These are phyloP conservation scores for Suillus luteus DNA, from an alignment of 768 basidiomycete species.

Conservation along the genomic window DNA sequence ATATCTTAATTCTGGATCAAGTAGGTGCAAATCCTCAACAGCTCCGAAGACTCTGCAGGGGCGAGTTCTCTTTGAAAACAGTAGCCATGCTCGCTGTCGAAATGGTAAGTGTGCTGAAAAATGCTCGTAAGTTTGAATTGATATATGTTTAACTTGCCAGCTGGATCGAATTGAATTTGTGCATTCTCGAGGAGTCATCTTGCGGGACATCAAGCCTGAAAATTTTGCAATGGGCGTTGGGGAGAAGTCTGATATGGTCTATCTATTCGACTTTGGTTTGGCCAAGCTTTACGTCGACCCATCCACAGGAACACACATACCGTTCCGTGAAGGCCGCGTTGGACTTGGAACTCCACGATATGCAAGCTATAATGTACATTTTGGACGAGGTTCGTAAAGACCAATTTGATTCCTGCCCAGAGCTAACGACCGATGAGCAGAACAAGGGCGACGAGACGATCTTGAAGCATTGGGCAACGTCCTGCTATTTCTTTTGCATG, in stretches of 20 bases:
- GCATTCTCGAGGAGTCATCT: conserved; percentile 22
- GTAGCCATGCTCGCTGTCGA: conserved; percentile 26
- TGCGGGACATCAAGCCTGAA: conserved; percentile 28
- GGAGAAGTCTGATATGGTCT: conserved; percentile 7
- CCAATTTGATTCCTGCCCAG: background rate
- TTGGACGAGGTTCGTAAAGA: conserved; percentile 15
- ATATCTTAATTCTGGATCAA: conserved; percentile 24
- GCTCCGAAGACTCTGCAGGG: conserved; percentile 20
- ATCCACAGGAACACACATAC: conserved; percentile 20
- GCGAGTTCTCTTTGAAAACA: conserved; percentile 23
- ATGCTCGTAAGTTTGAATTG: background rate
- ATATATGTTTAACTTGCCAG: conserved; percentile 8
- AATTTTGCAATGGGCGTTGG: conserved; percentile 22
- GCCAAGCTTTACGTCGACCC: conserved; percentile 17
- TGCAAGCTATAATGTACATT: conserved; percentile 19
- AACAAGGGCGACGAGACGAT: conserved; percentile 26
- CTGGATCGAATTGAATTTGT: conserved; percentile 18
- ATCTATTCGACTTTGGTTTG: conserved; percentile 26
- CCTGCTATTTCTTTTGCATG: conserved; percentile 25
- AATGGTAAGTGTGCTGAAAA: conserved; percentile 18
- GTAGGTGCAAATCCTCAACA: conserved; percentile 23
- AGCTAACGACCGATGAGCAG: conserved; percentile 6
- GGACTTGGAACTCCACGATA: conserved; percentile 20
- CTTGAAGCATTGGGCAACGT: conserved; percentile 24
- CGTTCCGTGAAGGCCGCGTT: conserved; percentile 14